Conservation (phyloP, 2,329 filamentous ascomycete genomes). For the Plenodomus tracheiphilus region DNA sequence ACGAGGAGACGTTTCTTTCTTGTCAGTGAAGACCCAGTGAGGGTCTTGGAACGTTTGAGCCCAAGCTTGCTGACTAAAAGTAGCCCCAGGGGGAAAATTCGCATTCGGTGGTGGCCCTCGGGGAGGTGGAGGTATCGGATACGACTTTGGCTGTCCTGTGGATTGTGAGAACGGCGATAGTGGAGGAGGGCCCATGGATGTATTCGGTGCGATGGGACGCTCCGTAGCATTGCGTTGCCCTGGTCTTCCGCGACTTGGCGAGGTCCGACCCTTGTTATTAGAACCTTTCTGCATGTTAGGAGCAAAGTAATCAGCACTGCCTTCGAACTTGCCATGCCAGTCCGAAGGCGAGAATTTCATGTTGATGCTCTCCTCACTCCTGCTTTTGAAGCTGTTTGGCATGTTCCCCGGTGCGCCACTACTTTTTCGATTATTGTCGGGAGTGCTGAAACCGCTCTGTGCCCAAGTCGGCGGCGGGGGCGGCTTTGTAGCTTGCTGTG, state of each 20-base stretch:
- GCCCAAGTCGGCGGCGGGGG: conserved; percentile 23
- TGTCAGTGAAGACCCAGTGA: conserved; percentile 41
- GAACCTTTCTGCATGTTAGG: conserved; percentile 31
- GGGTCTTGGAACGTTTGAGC: conserved; percentile 49
- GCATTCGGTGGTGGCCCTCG: conserved; percentile 32
- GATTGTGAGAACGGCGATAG: conserved; percentile 20
- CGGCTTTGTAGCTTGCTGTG: conserved; percentile 21
- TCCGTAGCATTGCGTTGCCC: conserved; percentile 27
- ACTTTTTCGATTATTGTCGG: conserved; percentile 17
- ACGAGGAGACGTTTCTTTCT: conserved; percentile 37
- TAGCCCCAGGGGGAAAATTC: conserved; percentile 29
- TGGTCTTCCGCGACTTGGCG: conserved; percentile 36
- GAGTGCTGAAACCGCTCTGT: conserved; percentile 18
- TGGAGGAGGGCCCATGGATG: conserved; percentile 25
- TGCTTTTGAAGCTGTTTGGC: conserved; percentile 46
- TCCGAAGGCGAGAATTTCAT: conserved; percentile 53
- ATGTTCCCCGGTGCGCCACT: conserved; percentile 20
- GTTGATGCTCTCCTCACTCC: conserved; percentile 55
- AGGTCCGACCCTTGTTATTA: conserved; percentile 29
- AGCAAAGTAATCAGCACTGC: conserved; percentile 49
- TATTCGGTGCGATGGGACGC: conserved; percentile 15
- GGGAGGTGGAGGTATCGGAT: conserved; percentile 36
- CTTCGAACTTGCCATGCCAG: conserved; percentile 52
- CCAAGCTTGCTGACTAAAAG: conserved; percentile 50
- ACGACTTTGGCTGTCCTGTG: conserved; percentile 9